Evolutionary conservation across 208 protist genomes (phyloP).

Genomic region (Leishmania braziliensis): DNA sequence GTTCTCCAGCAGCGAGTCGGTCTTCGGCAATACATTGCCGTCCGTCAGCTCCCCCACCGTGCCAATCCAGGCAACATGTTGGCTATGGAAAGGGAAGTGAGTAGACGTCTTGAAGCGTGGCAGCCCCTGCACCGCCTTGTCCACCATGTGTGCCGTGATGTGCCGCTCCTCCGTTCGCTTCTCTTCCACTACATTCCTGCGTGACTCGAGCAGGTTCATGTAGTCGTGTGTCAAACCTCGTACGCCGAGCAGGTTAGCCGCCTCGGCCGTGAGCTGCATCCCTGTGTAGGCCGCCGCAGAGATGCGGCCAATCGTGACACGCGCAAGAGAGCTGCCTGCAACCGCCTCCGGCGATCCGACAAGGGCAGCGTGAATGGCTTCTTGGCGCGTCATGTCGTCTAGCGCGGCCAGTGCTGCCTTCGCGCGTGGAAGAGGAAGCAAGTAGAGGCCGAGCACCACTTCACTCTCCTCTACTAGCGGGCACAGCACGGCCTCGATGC

Average conservation of each 20-base stretch:
- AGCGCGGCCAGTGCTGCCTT: constrained; percentile 29
- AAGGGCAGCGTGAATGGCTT: neutral
- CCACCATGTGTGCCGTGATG: constrained; percentile 18
- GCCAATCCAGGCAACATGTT: neutral
- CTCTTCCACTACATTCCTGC: constrained; percentile 21
- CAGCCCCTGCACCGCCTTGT: constrained; percentile 22
- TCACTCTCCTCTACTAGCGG: constrained; percentile 75
- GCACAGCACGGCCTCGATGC: constrained; percentile 49
- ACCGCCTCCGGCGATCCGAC: neutral
- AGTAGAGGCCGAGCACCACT: constrained; percentile 68
- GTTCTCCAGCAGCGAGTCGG: neutral
- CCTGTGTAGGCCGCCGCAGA: constrained; percentile 14
- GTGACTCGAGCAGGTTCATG: constrained; percentile 29
- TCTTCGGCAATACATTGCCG: neutral
- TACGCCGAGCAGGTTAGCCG: constrained; percentile 25
- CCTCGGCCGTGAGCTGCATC: constrained; percentile 23
- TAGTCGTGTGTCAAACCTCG: constrained; percentile 33
- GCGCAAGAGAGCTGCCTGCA: neutral
- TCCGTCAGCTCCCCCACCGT: neutral
- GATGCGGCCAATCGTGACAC: neutral
- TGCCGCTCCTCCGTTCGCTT: constrained; percentile 18
- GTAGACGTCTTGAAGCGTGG: constrained; percentile 40
- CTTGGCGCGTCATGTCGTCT: constrained; percentile 22
- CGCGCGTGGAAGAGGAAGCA: constrained; percentile 51
- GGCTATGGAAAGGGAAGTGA: constrained; percentile 40